phyloP scores from a whole-genome alignment of 1,139 yeast species.

The Suhomyces choctaworum region DNA sequence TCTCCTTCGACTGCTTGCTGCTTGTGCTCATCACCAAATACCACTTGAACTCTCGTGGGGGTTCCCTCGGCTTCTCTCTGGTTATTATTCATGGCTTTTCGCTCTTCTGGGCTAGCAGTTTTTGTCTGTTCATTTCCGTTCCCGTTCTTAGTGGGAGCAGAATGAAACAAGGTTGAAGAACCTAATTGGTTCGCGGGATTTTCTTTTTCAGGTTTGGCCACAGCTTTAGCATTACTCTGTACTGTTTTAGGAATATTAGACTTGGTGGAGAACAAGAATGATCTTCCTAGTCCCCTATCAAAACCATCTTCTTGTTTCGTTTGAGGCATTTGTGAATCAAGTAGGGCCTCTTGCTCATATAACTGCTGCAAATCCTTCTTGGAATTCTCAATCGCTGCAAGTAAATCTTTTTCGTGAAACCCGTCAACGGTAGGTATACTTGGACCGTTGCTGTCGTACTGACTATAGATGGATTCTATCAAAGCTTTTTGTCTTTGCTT shows the following conservation, averaged over 20 bases:
- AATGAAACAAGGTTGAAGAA: constrained; percentile 10
- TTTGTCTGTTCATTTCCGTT: not conserved
- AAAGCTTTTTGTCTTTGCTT: constrained; percentile 33
- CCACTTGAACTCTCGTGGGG: no score
- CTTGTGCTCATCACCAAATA: not conserved
- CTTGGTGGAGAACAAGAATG: constrained; percentile 10
- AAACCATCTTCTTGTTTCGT: not conserved
- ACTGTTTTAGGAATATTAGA: constrained; percentile 5
- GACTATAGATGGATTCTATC: constrained; percentile 40
- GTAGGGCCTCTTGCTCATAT: constrained; percentile 21
- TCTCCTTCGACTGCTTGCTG: not conserved
- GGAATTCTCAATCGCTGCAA: constrained; percentile 49
- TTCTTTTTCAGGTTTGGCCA: constrained; percentile 2
- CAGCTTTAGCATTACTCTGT: not conserved
- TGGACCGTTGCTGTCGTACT: constrained; percentile 19
- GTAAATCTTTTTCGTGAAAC: constrained; percentile 38
- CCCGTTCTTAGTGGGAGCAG: not conserved
- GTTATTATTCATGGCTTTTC: not conserved
- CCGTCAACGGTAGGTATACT: constrained; percentile 10
- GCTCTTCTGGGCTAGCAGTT: not conserved
- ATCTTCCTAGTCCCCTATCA: constrained; percentile 6
- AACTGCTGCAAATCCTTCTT: constrained; percentile 34
- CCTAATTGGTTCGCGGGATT: constrained; percentile 5
- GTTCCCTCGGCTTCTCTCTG: not conserved
- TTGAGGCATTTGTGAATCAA: constrained; percentile 3